Conservation (phyloP, 768 basidiomycete genomes). For the Sarcodon aspratus region DNA sequence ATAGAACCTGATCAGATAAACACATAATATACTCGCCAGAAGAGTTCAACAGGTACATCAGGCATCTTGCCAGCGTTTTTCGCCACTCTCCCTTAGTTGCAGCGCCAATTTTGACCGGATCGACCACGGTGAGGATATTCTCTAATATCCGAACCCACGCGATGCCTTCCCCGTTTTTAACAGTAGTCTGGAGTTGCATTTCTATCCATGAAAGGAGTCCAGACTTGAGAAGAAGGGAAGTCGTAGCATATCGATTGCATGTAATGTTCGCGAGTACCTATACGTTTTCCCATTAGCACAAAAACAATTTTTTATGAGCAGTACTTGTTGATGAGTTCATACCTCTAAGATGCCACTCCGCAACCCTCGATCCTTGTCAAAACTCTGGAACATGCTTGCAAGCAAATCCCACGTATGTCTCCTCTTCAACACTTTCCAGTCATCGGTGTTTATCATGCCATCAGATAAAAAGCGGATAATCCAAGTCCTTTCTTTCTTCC, state of each 20-base stretch:
- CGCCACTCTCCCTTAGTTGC: constrained; percentile 54
- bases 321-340: not conserved
- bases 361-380: constrained; percentile 36
- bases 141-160: constrained; percentile 60
- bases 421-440: constrained; percentile 74
- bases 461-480: constrained; percentile 76
- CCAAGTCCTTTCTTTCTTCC: constrained; percentile 86
- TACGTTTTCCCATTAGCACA: not conserved
- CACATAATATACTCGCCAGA: constrained; percentile 9
- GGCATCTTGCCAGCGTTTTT: constrained; percentile 38
- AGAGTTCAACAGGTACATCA: constrained; percentile 27
- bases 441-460: constrained; percentile 60
- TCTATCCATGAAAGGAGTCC: constrained; percentile 76
- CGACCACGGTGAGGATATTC: constrained; percentile 43
- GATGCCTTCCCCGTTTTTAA: constrained; percentile 27
- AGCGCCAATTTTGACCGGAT: constrained; percentile 38
- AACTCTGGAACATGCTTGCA: constrained; percentile 71
- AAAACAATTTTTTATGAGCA: not conserved
- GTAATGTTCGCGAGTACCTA: constrained; percentile 73
- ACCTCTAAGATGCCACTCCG: constrained; percentile 62
- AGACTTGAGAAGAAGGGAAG: constrained; percentile 60
- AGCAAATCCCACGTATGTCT: constrained; percentile 85
- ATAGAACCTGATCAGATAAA: not conserved
- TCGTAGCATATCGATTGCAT: constrained; percentile 54
- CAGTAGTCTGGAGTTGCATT: constrained; percentile 39